Conservation (phyloP, 2,329 filamentous ascomycete species). For the Sclerotinia subarctica region DNA sequence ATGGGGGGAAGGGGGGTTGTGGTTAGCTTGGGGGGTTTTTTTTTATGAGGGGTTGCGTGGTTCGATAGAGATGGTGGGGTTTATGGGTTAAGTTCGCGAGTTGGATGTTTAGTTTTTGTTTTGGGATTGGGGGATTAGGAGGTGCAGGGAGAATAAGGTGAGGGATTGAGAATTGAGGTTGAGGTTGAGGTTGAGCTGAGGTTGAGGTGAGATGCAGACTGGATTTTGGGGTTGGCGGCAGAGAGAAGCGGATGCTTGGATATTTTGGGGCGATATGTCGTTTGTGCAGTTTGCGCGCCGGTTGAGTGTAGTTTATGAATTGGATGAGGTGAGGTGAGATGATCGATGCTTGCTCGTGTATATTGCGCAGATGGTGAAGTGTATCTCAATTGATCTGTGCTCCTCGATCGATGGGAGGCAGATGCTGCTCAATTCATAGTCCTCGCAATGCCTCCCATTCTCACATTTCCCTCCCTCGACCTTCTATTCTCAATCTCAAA, state of each 20-base stretch:
- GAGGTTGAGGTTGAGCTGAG: background rate
- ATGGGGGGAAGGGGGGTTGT: background rate
- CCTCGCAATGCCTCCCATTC: background rate
- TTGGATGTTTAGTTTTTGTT: background rate
- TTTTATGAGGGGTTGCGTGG: background rate
- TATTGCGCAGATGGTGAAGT: background rate
- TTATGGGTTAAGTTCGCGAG: background rate
- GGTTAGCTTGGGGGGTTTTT: constrained; percentile 13
- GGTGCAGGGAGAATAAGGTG: background rate
- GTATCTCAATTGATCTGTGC: background rate
- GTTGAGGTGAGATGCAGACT: background rate
- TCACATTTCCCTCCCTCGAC: background rate
- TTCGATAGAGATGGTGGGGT: background rate
- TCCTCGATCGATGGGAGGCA: background rate
- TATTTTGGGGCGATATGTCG: background rate
- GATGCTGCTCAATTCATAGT: background rate
- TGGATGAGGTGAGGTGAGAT: background rate
- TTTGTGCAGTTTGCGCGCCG: background rate
- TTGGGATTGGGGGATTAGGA: too few species aligned
- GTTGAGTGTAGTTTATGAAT: background rate
- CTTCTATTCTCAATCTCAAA: background rate
- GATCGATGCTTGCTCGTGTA: background rate
- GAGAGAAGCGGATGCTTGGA: background rate
- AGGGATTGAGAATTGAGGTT: too few species aligned
- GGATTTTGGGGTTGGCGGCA: background rate